A percentile compares a stretch with the other conserved stretches of the same genome.
These are phyloP conservation scores for Claviceps quebecensis DNA, from an alignment of 2,329 filamentous ascomycete genomes.

Conservation along the genomic window DNA sequence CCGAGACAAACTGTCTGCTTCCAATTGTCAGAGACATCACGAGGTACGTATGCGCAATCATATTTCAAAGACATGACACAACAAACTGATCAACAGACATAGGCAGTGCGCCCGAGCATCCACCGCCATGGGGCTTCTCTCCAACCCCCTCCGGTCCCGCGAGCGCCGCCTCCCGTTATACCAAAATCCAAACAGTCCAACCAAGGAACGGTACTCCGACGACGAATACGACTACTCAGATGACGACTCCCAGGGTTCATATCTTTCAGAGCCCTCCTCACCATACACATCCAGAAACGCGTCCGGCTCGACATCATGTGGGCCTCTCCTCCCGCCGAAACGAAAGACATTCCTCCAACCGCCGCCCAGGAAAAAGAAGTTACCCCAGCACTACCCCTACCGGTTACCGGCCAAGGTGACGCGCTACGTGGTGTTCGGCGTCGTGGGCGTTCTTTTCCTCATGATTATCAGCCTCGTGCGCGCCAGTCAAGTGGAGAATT, in stretches of 20 bases:
- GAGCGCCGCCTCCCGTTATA: conserved; percentile 37
- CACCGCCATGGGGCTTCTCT: conserved; percentile 33
- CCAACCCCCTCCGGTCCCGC: conserved; percentile 33
- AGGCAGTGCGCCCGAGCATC: not conserved
- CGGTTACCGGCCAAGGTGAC: conserved; percentile 59
- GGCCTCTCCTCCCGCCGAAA: conserved; percentile 31
- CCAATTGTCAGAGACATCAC: not conserved
- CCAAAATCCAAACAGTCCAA: conserved; percentile 26
- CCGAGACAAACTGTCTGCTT: not conserved
- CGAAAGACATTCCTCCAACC: not conserved
- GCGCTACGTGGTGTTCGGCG: conserved; percentile 60
- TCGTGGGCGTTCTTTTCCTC: conserved; percentile 55
- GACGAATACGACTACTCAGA: conserved; percentile 34
- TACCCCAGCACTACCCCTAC: conserved; percentile 29
- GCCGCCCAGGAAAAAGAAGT: conserved; percentile 9
- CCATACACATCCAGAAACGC: conserved; percentile 40
- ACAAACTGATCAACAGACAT: not conserved
- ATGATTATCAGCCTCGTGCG: conserved; percentile 66
- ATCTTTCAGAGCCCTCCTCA: conserved; percentile 22
- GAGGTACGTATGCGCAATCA: not conserved
- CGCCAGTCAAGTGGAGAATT: conserved; percentile 58
- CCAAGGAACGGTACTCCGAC: conserved; percentile 38
- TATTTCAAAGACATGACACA: not conserved
- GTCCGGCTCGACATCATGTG: conserved; percentile 28
- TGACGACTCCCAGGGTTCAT: conserved; percentile 29